Conservation (phyloP, 2,329 filamentous ascomycete species). For the Grosmannia penicillata region DNA sequence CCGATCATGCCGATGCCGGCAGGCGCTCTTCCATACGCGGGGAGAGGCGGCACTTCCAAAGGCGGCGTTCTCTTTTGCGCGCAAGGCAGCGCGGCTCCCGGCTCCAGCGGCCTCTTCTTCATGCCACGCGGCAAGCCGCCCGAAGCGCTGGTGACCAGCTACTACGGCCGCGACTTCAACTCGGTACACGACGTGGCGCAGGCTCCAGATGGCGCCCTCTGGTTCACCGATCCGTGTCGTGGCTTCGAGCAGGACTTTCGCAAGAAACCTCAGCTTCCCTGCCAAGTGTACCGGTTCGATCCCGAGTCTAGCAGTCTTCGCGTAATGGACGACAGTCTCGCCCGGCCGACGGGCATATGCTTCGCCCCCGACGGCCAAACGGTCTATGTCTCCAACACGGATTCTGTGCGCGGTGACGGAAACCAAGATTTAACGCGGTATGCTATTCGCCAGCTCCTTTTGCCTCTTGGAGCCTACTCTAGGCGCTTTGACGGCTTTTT, state of each 20-base stretch:
- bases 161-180: slow-evolving; percentile 30
- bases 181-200: slow-evolving; percentile 27
- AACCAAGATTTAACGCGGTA: slow-evolving; percentile 16
- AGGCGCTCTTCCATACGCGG: slow-evolving; percentile 39
- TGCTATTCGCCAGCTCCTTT: too few relatives aligned
- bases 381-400: slow-evolving; percentile 28
- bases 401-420: slow-evolving; percentile 16
- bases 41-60: slow-evolving; percentile 12
- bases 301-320: slow-evolving; percentile 24
- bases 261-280: slow-evolving; percentile 26
- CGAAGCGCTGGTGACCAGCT: slow-evolving; percentile 23
- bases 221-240: slow-evolving; percentile 33
- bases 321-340: slow-evolving; percentile 31
- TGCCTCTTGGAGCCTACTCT: background rate
- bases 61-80: slow-evolving; percentile 13
- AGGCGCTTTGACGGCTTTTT: background rate
- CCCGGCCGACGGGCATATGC: slow-evolving; percentile 25
- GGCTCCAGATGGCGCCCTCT: slow-evolving; percentile 24
- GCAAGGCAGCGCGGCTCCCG: slow-evolving; percentile 10
- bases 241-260: slow-evolving; percentile 30
- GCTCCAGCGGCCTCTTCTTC: slow-evolving; percentile 22
- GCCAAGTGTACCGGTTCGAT: slow-evolving; percentile 32
- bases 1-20: slow-evolving; percentile 37
- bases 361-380: slow-evolving; percentile 22
- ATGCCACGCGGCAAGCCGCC: slow-evolving; percentile 20